phyloP scores from a whole-genome alignment of 2,329 filamentous ascomycete species.

The Ascochyta pisi region DNA sequence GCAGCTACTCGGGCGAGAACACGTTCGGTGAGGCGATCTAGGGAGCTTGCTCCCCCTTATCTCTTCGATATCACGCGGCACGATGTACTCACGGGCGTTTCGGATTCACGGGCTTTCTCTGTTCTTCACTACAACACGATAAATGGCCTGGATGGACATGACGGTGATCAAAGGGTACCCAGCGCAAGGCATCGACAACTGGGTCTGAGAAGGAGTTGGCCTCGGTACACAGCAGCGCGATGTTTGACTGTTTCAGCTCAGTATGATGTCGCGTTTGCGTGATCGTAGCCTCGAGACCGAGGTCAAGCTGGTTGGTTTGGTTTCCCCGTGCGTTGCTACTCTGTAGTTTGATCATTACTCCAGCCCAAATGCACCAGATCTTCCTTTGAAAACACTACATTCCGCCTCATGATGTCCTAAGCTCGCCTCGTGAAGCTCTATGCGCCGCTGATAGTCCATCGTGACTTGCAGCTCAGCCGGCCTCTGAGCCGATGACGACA shows the following conservation, averaged over 20 bases:
- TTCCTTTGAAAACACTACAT: slow-evolving; percentile 16
- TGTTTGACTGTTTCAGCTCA: background rate
- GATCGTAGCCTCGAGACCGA: slow-evolving; percentile 5
- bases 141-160: slow-evolving; percentile 27
- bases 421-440: slow-evolving; percentile 19
- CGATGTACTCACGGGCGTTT: slow-evolving; percentile 39
- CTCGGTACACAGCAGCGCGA: background rate
- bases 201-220: background rate
- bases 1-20: slow-evolving; percentile 95
- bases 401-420: slow-evolving; percentile 8
- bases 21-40: slow-evolving; percentile 75
- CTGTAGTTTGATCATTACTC: slow-evolving; percentile 31
- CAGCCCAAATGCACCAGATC: slow-evolving; percentile 28
- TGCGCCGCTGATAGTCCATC: slow-evolving; percentile 27
- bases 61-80: slow-evolving; percentile 30
- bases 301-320: slow-evolving; percentile 6
- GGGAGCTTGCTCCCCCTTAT: slow-evolving; percentile 25
- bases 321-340: slow-evolving; percentile 23
- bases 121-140: slow-evolving; percentile 28
- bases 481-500: slow-evolving; percentile 44
- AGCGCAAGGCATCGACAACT: slow-evolving; percentile 16
- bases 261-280: background rate
- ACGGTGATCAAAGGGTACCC: slow-evolving; percentile 17
- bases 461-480: slow-evolving; percentile 43
- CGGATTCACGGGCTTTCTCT: slow-evolving; percentile 35